Conservation (phyloP, 2,329 filamentous ascomycete species). For the Xylariaceae sp. region DNA sequence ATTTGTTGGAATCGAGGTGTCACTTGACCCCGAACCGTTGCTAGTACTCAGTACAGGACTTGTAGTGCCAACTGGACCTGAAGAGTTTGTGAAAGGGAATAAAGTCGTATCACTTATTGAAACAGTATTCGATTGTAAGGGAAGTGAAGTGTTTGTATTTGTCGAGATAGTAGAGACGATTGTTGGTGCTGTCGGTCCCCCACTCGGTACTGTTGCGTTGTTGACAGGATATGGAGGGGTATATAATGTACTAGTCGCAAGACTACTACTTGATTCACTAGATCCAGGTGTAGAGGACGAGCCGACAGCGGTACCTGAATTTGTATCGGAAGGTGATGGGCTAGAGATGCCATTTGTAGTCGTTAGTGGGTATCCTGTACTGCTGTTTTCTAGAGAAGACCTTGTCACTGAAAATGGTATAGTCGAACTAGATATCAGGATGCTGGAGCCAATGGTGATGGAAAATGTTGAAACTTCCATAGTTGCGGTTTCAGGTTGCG, state of each 20-base stretch:
- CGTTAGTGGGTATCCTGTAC: not conserved
- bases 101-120: constrained; percentile 1
- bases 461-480: not conserved
- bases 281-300: not conserved
- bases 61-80: not conserved
- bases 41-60: not conserved
- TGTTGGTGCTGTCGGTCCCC: not conserved
- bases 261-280: not conserved
- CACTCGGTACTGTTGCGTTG: constrained; percentile 3
- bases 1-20: too few species aligned
- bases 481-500: not conserved
- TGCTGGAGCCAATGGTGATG: not conserved
- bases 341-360: not conserved
- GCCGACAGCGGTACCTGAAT: not conserved
- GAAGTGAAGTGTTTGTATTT: constrained; percentile 1
- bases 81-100: constrained; percentile 3
- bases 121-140: not conserved
- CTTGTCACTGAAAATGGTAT: constrained; percentile 5
- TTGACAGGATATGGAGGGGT: constrained; percentile 4
- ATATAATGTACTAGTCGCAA: not conserved
- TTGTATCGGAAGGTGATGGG: constrained; percentile 1
- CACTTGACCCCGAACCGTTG: too few species aligned
- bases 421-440: constrained; percentile 2
- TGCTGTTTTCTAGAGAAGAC: constrained; percentile 1
- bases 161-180: not conserved